Conservation (phyloP, 495 filamentous ascomycete species). For the Aspergillus homomorphus region DNA sequence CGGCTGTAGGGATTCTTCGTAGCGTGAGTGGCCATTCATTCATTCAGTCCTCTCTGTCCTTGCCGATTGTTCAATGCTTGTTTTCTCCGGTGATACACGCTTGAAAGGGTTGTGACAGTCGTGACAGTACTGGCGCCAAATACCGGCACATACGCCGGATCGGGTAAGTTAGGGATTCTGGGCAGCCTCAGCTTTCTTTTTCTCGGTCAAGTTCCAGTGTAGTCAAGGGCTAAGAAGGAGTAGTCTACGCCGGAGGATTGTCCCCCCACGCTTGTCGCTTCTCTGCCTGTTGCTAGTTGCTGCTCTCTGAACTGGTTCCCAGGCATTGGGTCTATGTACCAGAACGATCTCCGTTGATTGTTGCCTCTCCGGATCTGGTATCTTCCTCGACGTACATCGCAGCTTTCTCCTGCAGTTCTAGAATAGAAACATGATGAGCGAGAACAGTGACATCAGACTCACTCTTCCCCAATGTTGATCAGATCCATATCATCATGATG, state of each 20-base stretch:
- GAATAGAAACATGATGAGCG: too few species aligned
- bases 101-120: slow-evolving; percentile 22
- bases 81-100: background rate
- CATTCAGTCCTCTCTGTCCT: background rate
- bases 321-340: too few species aligned
- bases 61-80: background rate
- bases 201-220: background rate
- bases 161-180: slow-evolving; percentile 28
- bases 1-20: slow-evolving; percentile 8
- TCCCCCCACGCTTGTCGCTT: background rate
- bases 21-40: slow-evolving; percentile 1
- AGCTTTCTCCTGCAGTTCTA: too few species aligned
- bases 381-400: background rate
- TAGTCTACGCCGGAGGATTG: background rate
- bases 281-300: background rate
- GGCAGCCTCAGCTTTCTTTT: background rate
- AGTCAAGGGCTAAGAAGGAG: background rate
- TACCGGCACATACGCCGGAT: slow-evolving; percentile 19
- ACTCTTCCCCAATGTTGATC: too few species aligned
- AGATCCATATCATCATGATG: too few species aligned
- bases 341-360: too few species aligned
- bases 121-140: slow-evolving; percentile 1
- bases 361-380: background rate
- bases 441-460: too few species aligned
- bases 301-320: background rate